Evolutionary conservation across 2,329 filamentous ascomycete genomes (phyloP).

Genomic region (Scorias spongiosa): DNA sequence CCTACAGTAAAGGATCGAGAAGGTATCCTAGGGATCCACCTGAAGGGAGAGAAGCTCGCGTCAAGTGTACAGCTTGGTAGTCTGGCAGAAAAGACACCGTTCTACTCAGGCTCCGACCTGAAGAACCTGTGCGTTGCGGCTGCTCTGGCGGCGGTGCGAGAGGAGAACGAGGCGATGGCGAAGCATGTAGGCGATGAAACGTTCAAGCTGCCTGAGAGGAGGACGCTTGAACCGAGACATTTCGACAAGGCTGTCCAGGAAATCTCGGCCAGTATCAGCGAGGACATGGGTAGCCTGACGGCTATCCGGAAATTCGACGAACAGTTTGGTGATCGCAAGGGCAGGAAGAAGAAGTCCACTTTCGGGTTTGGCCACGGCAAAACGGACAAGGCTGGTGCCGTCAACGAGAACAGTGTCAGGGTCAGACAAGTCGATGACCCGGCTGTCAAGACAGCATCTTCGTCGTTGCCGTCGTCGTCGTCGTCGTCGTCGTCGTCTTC

Average conservation of each 20-base stretch:
- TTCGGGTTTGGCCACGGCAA: conserved; percentile 19
- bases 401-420: conserved; percentile 18
- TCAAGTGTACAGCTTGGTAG: conserved; percentile 43
- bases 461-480: too few relatives aligned
- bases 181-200: conserved; percentile 18
- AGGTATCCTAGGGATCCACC: conserved; percentile 55
- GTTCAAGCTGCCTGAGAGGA: conserved; percentile 52
- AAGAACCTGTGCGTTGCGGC: conserved; percentile 72
- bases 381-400: conserved; percentile 4
- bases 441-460: too few relatives aligned
- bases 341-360: conserved; percentile 30
- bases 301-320: conserved; percentile 93
- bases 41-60: conserved; percentile 52
- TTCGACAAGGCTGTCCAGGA: conserved; percentile 78
- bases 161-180: conserved; percentile 42
- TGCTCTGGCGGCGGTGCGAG: conserved; percentile 62
- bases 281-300: conserved; percentile 77
- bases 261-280: conserved; percentile 81
- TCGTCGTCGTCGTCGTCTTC: too few relatives aligned
- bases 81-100: conserved; percentile 52
- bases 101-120: conserved; percentile 71
- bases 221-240: conserved; percentile 51
- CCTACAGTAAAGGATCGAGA: conserved; percentile 51
- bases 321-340: conserved; percentile 72
- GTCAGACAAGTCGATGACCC: conserved; percentile 9